Evolutionary conservation across 768 basidiomycete species (phyloP).

Genomic region (Tulasnella sp.): DNA sequence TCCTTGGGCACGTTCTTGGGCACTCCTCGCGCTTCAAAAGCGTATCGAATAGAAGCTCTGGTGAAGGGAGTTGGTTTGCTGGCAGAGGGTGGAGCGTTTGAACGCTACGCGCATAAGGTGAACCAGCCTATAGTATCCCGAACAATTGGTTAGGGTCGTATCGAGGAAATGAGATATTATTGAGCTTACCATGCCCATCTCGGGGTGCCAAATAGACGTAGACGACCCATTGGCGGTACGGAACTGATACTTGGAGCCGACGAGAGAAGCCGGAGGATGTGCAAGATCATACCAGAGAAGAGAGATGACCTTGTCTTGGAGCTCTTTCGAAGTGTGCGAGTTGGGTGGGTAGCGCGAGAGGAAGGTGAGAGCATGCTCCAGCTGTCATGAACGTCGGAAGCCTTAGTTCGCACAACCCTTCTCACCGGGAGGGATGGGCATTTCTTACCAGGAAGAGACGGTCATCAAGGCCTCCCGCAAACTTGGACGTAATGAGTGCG

Average conservation of each 20-base stretch:
- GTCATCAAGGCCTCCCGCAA: conserved; percentile 54
- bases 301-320: conserved; percentile 44
- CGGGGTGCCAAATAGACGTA: conserved; percentile 23
- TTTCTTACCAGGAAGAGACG: conserved; percentile 64
- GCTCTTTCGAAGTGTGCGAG: conserved; percentile 38
- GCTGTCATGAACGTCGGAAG: conserved; percentile 29
- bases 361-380: conserved; percentile 65
- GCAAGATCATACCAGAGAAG: conserved; percentile 46
- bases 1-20: too few relatives aligned
- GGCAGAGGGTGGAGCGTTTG: conserved; percentile 44
- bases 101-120: conserved; percentile 58
- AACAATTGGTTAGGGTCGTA: not conserved
- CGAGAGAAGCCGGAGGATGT: not conserved
- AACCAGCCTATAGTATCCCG: conserved; percentile 39
- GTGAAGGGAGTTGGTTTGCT: conserved; percentile 47
- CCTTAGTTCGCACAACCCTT: not conserved
- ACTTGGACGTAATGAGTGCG: not conserved
- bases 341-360: conserved; percentile 57
- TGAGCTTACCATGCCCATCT: conserved; percentile 10
- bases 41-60: conserved; percentile 41
- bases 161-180: not conserved
- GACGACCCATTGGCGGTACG: not conserved
- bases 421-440: not conserved
- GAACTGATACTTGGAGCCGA: conserved; percentile 9
- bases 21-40: conserved; percentile 39